Conservation (phyloP, 148 eudicot species). For the Diospyros kaki region DNA sequence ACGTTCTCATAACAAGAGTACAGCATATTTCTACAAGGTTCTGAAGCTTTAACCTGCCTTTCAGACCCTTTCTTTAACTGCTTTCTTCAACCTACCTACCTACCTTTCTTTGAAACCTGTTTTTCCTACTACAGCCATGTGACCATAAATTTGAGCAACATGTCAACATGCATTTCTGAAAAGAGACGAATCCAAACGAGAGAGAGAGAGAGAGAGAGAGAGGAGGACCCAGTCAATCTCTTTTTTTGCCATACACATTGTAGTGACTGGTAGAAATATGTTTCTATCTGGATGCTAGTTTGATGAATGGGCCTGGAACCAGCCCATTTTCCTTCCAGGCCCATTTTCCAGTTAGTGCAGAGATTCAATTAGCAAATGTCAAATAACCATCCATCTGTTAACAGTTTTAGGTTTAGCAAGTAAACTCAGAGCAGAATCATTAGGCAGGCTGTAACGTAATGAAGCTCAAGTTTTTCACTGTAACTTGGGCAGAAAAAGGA, state of each 20-base stretch:
- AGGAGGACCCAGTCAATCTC: too few species aligned
- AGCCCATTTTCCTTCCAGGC: neutral
- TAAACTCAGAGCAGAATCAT: too few species aligned
- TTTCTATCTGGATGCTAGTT: neutral
- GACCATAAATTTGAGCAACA: neutral
- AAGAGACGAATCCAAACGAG: too few species aligned
- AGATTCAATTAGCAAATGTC: too few species aligned
- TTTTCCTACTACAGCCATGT: neutral
- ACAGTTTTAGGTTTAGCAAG: too few species aligned
- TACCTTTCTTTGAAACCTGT: neutral
- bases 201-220: too few species aligned
- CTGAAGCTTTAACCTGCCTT: slow-evolving; percentile 11
- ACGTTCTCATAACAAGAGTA: neutral
- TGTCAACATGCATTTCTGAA: too few species aligned
- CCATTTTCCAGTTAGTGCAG: neutral
- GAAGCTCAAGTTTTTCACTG: too few species aligned
- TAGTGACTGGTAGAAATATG: neutral
- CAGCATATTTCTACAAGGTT: slow-evolving; percentile 8
- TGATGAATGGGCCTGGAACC: neutral
- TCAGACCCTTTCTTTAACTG: slow-evolving; percentile 4
- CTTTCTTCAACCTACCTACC: slow-evolving; percentile 15
- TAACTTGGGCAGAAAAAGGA: too few species aligned
- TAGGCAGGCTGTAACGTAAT: too few species aligned
- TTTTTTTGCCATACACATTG: neutral
- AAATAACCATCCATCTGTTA: too few species aligned